Evolutionary conservation across 805 yeast genomes (phyloP).

Genomic region (Kazachstania africana): DNA sequence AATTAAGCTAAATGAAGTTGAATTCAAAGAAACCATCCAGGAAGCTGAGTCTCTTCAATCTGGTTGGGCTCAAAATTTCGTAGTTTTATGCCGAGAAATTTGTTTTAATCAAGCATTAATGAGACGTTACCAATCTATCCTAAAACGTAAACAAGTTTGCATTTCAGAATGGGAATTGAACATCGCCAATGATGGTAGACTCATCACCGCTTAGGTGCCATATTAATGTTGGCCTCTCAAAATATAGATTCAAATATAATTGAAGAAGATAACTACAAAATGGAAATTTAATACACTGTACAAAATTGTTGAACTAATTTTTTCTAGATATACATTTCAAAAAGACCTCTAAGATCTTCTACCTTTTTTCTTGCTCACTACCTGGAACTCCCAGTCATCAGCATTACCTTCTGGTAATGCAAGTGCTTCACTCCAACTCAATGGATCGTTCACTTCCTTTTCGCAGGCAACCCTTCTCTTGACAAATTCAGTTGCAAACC

Average conservation of each 20-base stretch:
- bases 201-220: no score
- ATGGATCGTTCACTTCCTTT: slow-evolving; percentile 33
- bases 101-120: slow-evolving; percentile 86
- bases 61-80: slow-evolving; percentile 71
- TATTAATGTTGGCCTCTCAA: no score
- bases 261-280: no score
- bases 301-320: no score
- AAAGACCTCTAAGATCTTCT: slow-evolving; percentile 31
- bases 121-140: slow-evolving; percentile 44
- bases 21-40: slow-evolving; percentile 58
- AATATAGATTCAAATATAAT: no score
- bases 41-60: slow-evolving; percentile 66
- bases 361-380: slow-evolving; percentile 50
- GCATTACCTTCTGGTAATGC: slow-evolving; percentile 31
- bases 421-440: slow-evolving; percentile 68
- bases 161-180: slow-evolving; percentile 23
- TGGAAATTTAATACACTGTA: no score
- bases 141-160: slow-evolving; percentile 28
- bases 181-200: slow-evolving; percentile 19
- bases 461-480: slow-evolving; percentile 70
- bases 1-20: slow-evolving; percentile 67
- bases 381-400: slow-evolving; percentile 55
- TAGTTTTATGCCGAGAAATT: slow-evolving; percentile 75
- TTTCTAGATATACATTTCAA: no score
- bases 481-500: slow-evolving; percentile 84